Base-by-base conservation (phyloP, 176 grass and related monocot genomes). In the Oryza coarctata region DNA sequence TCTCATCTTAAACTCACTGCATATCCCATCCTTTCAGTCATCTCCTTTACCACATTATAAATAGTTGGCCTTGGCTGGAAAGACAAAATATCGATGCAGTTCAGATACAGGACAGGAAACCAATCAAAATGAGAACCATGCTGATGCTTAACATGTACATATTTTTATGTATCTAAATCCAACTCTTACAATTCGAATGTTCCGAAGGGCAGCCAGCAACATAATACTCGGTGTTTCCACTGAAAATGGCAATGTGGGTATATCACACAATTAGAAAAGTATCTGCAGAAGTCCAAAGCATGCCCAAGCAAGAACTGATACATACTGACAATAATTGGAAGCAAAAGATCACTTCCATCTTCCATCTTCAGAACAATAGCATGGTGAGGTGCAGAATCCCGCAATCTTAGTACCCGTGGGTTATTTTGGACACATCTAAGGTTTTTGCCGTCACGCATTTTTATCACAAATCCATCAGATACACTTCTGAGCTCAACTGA, bases 331-430 rank as follows among this genome's bases (percentile, higher is more conserved):
- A 95, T 93, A 83, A 98, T 95, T 6, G 96, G 96, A 23, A 98
- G 93, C 65, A 98, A 82, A 80, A 98, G 87, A 67, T 86, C 76
- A 61, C 92, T 98, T 66, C 96, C 96, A 83, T 98, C 95, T 74
- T 98, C 95, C 92, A 95, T 95, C 69, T 98, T 98, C 61, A 98
- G 71, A 72, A 98, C 96, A 26, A 98, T 95, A 72, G 89, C 96
- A 25, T 94, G 93, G 75, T 98, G 85, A 39, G 96, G 93, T 1
- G 82, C 86, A 49, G 92, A 91, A 68, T 98, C 90, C 57, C 85
- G 90, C n/a, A 93, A 63, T 45, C 87, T 89, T 18, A 92, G 73
- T 28, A 87, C 93, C 12, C 94, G 87, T 50, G 93, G 89, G 43
- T 90, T 95, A 29, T 98, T 95, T 82, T 94, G 93, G 20, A 91